Evolutionary conservation across 768 basidiomycete species (phyloP), one percentile per base, ranked within the genome.

Genomic region (Trametes cinnabarina): DNA sequence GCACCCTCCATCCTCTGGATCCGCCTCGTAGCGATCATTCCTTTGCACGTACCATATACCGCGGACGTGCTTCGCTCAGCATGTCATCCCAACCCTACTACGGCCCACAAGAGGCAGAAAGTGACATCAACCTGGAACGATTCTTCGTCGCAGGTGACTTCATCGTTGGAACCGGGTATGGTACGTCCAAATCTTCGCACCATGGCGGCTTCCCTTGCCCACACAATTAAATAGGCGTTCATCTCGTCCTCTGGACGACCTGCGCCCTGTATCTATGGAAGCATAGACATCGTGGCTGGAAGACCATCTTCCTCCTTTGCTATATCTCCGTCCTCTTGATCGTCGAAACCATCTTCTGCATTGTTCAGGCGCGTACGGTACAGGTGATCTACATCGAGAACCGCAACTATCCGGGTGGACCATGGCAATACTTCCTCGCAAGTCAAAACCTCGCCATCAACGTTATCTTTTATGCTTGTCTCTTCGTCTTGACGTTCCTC

Each of bases 361-460:
- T 71, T 14, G 74, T 76, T 0, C 76, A 76, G 62, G 74, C 76
- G 3, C 69, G 75, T 35, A 77, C 74, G 69, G 22, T 64, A 74
- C 63, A 67, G 49, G 41, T 61, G 35, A 35, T 62, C 44, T 67
- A 65, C 43, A 61, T 67, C 51, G 63, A 67, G 25, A 63, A 67
- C 59, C 57, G 66, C 14, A 63, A 67, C 49, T 67, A 65, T 41
- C 64, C 66, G 2, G 58, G 61, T 5, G 78, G 78, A 4, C 78
- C 79, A 15, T 78, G 78, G 77, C 53, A 54, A 28, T 79, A 76
- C 65, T 78, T 80, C 66, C 66, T 78, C 22, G 70, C 63, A 28
- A 74, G 76, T 0, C 77, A 76, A 61, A 64, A 75, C 47, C 71
- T 76, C 8, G 65, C 74, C 0, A 70, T 77, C 57, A 77, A 79